Conservation (phyloP, 305 asterid genomes). For the Vinca major region DNA sequence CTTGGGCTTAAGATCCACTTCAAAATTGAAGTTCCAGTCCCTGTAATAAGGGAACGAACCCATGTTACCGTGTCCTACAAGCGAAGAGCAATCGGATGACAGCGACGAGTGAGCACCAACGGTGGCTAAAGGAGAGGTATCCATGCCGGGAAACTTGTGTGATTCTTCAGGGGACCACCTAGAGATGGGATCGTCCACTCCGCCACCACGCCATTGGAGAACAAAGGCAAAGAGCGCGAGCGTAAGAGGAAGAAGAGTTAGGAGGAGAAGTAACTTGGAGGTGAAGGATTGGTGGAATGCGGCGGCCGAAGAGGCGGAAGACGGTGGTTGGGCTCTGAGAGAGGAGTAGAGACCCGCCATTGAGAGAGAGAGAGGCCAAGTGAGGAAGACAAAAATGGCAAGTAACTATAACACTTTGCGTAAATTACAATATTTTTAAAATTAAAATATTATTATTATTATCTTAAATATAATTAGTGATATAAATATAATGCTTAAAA, state of each 20-base stretch:
- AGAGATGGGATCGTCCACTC: constrained; percentile 77
- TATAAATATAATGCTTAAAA: no score
- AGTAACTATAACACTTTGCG: no score
- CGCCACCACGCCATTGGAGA: constrained; percentile 97
- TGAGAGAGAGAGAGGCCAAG: constrained; percentile 2
- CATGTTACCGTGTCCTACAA: constrained; percentile 18
- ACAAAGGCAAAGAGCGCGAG: constrained; percentile 67
- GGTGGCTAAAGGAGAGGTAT: constrained; percentile 29
- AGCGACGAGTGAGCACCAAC: constrained; percentile 19
- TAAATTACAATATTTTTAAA: no score
- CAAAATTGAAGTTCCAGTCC: constrained; percentile 39
- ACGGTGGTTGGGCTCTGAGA: constrained; percentile 53
- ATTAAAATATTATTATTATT: no score
- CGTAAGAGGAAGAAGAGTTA: constrained; percentile 62
- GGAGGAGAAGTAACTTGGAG: constrained; percentile 65
- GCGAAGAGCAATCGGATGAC: constrained; percentile 29
- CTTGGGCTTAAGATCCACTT: constrained; percentile 49
- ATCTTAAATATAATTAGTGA: no score
- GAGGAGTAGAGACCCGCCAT: constrained; percentile 76
- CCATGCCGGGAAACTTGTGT: constrained; percentile 70
- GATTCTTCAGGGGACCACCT: constrained; percentile 80
- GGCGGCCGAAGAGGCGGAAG: constrained; percentile 40
- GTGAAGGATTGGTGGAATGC: constrained; percentile 41
- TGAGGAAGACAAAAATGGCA: not conserved
- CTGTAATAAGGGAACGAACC: constrained; percentile 43